phyloP scores from a whole-genome alignment of 1,284 basidiomycete genomes.

The Malassezia cuniculi region DNA sequence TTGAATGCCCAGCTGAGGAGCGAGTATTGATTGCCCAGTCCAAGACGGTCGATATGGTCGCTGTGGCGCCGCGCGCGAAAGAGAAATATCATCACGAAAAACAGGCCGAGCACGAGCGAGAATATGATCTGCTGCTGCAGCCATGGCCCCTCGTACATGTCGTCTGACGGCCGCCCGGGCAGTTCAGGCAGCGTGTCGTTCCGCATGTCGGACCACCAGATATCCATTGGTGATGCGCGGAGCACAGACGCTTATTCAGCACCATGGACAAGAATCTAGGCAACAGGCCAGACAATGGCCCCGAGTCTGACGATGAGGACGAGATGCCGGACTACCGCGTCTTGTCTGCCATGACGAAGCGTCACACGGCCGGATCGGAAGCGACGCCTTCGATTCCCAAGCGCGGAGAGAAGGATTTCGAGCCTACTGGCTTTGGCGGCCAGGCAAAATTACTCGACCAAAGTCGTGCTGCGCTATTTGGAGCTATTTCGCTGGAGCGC shows the following conservation, averaged over 20 bases:
- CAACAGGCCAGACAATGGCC: neutral
- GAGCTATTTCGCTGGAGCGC: constrained; percentile 60
- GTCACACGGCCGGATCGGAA: constrained; percentile 1
- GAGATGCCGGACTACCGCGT: constrained; percentile 16
- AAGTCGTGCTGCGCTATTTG: constrained; percentile 71
- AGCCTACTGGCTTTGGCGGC: constrained; percentile 56
- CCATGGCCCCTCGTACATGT: constrained; percentile 58
- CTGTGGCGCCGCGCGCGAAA: constrained; percentile 77
- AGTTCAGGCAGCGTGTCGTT: constrained; percentile 6
- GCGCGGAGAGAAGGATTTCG: constrained; percentile 52
- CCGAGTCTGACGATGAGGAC: constrained; percentile 11
- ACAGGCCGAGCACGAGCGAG: constrained; percentile 62
- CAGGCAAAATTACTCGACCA: constrained; percentile 68
- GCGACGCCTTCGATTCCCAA: constrained; percentile 26
- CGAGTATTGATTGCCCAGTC: constrained; percentile 57
- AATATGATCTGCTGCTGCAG: constrained; percentile 77
- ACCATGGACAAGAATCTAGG: constrained; percentile 11
- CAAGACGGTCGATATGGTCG: constrained; percentile 73
- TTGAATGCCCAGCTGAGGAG: constrained; percentile 92
- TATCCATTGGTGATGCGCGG: neutral
- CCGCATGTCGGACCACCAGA: neutral
- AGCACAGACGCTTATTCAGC: neutral
- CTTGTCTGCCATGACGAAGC: constrained; percentile 6
- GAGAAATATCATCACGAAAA: constrained; percentile 71
- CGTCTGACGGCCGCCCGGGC: constrained; percentile 10